Conservation (phyloP, 805 yeast genomes). For the Saccharomycopsis schoenii region DNA sequence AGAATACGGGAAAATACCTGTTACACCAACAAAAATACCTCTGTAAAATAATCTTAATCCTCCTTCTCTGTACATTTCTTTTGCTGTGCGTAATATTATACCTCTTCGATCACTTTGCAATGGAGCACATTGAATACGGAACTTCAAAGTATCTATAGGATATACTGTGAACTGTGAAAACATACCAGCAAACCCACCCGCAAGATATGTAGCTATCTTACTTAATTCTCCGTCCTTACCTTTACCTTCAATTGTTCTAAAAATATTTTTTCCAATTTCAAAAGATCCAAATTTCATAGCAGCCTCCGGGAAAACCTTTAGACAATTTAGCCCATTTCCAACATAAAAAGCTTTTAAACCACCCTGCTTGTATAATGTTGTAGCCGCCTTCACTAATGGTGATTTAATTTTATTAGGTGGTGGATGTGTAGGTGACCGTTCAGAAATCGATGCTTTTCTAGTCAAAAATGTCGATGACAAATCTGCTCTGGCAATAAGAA, state of each 20-base stretch:
- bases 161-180: conserved; percentile 86
- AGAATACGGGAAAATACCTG: conserved; percentile 96
- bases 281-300: conserved; percentile 97
- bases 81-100: conserved; percentile 61
- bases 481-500: conserved; percentile 84
- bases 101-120: conserved; percentile 56
- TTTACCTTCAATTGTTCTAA: conserved; percentile 70
- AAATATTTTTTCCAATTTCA: conserved; percentile 69
- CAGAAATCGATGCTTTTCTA: conserved; percentile 40
- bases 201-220: conserved; percentile 67
- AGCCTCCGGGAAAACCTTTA: conserved; percentile 92
- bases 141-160: conserved; percentile 91
- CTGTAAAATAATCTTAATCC: conserved; percentile 75
- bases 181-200: conserved; percentile 97
- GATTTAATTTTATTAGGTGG: conserved; percentile 45
- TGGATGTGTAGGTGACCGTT: conserved; percentile 31
- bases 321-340: conserved; percentile 88
- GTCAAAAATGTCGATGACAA: conserved; percentile 58
- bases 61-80: conserved; percentile 68
- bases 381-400: conserved; percentile 72
- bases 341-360: conserved; percentile 85
- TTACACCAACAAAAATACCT: conserved; percentile 82
- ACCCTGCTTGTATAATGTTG: conserved; percentile 75
- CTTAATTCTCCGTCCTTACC: conserved; percentile 62
- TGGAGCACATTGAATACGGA: conserved; percentile 87